phyloP scores from a whole-genome alignment of 2,329 filamentous ascomycete species.

The Bipolaris victoriae region DNA sequence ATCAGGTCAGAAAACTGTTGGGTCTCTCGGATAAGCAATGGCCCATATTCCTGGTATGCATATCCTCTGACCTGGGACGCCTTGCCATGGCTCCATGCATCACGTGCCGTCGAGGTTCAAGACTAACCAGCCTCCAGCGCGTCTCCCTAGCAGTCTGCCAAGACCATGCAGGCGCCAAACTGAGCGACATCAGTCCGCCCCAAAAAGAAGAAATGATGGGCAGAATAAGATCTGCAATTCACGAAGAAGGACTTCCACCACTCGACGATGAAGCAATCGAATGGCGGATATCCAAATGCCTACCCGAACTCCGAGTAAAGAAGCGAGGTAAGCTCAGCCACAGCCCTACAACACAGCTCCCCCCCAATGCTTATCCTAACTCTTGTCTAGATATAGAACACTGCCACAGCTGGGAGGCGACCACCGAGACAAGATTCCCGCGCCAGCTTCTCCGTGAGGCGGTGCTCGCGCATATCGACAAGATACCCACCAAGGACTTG shows the following conservation, averaged over 20 bases:
- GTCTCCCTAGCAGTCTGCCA: constrained; percentile 10
- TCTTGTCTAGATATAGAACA: neutral
- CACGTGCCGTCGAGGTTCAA: neutral
- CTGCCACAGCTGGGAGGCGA: neutral
- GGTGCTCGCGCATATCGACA: neutral
- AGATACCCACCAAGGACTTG: constrained; percentile 1
- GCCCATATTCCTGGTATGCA: constrained; percentile 9
- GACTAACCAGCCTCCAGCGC: constrained; percentile 4
- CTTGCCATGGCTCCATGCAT: neutral
- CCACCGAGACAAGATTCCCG: neutral
- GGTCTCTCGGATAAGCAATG: constrained; percentile 11
- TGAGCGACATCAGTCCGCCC: neutral
- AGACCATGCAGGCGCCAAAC: constrained; percentile 1
- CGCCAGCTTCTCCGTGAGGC: constrained; percentile 4
- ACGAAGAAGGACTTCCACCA: neutral
- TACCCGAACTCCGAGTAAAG: constrained; percentile 8
- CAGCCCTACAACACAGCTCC: neutral
- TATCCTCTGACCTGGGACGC: no score
- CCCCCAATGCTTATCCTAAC: no score
- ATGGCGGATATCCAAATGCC: constrained; percentile 9
- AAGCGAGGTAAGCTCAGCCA: constrained; percentile 3
- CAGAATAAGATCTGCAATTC: neutral
- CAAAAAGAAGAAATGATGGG: neutral
- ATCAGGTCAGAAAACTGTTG: neutral
- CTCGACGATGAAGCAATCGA: constrained; percentile 7